phyloP scores from a whole-genome alignment of 208 protist species.

The Phytomonas francai region DNA sequence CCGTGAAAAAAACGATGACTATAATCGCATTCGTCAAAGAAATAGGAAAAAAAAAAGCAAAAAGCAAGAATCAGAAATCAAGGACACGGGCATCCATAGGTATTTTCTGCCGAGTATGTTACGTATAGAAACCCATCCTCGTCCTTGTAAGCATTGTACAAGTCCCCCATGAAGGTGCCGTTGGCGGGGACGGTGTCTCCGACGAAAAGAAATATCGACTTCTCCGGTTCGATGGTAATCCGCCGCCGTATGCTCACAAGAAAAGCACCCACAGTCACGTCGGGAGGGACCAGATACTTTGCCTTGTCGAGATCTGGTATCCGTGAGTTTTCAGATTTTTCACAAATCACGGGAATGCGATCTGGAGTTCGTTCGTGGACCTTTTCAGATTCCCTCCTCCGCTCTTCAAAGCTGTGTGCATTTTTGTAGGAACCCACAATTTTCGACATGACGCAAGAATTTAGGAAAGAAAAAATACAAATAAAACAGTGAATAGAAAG shows the following conservation, averaged over 20 bases:
- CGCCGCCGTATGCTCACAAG: constrained; percentile 91
- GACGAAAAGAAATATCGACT: constrained; percentile 93
- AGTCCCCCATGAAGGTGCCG: constrained; percentile 41
- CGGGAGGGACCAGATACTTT: constrained; percentile 83
- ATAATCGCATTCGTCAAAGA: background rate
- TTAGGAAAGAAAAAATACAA: constrained; percentile 9
- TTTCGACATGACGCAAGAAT: background rate
- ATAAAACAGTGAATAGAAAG: constrained; percentile 7
- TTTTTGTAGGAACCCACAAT: constrained; percentile 39
- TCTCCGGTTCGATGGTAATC: constrained; percentile 86
- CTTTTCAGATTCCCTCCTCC: constrained; percentile 50
- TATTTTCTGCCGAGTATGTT: constrained; percentile 84
- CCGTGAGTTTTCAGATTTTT: constrained; percentile 81
- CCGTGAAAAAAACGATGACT: too few species aligned
- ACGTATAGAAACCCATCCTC: constrained; percentile 92
- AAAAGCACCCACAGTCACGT: constrained; percentile 91
- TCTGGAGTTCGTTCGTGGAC: constrained; percentile 76
- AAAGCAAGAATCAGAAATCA: constrained; percentile 1
- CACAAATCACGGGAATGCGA: constrained; percentile 86
- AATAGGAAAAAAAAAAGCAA: background rate
- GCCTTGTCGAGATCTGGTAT: constrained; percentile 91
- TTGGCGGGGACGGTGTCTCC: constrained; percentile 85
- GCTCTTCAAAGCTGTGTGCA: constrained; percentile 61
- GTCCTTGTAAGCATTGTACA: constrained; percentile 90
- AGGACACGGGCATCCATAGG: constrained; percentile 51